phyloP scores from a whole-genome alignment of 2,329 filamentous ascomycete genomes.

The Alternaria sp. region DNA sequence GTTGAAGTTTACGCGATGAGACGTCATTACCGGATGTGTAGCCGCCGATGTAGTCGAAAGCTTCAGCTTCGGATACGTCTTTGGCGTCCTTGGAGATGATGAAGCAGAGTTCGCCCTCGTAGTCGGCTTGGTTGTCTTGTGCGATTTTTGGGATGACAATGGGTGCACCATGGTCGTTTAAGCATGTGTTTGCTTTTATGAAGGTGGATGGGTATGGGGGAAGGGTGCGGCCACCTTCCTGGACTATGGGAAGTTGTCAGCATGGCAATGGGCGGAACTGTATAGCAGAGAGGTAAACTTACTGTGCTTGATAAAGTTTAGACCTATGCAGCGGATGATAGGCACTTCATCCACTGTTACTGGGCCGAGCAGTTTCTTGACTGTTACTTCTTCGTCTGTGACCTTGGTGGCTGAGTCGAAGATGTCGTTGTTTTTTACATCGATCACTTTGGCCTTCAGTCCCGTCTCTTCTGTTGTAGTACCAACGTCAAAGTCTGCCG shows the following conservation, averaged over 20 bases:
- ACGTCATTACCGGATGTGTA: constrained; percentile 66
- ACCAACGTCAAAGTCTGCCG: constrained; percentile 59
- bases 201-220: constrained; percentile 62
- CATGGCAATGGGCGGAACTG: background rate
- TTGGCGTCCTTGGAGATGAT: constrained; percentile 63
- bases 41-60: constrained; percentile 61
- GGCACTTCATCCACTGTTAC: constrained; percentile 61
- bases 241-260: constrained; percentile 48
- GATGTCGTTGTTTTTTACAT: constrained; percentile 56
- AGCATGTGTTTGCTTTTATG: constrained; percentile 57
- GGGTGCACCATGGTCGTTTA: constrained; percentile 51
- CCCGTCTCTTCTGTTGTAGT: constrained; percentile 56
- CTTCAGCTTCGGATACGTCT: constrained; percentile 56
- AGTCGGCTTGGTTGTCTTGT: constrained; percentile 59
- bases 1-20: constrained; percentile 61
- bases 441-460: constrained; percentile 62
- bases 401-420: constrained; percentile 61
- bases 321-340: constrained; percentile 65
- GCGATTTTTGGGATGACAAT: constrained; percentile 60
- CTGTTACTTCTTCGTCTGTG: constrained; percentile 63
- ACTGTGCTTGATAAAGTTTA: constrained; percentile 68
- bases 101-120: constrained; percentile 51
- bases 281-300: constrained; percentile 5
- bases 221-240: constrained; percentile 60
- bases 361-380: constrained; percentile 64